Evolutionary conservation across 352 stramenopile genomes (phyloP), one percentile per base, ranked within the genome.

Genomic region (Pythium volutum): DNA sequence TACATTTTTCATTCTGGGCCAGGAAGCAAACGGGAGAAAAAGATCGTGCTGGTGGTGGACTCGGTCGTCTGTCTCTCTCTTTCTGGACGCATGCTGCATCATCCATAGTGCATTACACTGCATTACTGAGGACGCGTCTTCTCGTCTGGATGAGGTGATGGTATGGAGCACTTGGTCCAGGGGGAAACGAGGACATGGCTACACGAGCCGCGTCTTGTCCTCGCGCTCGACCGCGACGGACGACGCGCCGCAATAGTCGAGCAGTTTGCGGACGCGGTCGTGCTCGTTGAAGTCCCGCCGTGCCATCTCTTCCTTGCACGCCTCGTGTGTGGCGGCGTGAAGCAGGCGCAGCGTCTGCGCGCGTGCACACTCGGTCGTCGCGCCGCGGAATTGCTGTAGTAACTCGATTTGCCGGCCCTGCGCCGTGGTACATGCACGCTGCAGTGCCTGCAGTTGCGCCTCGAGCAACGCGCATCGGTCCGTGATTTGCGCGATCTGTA

Each of bases 211-310:
- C 46, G 48, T 60, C 62, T 81, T 76, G 55, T 81, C 68, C 23
- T 72, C 58, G 10, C 64, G 62, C 38, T 80, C 66, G n/a, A 88
- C 80, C 16, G 74, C 64, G 43, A 87, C 80, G 2, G 74, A 87
- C 11, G 80, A 89, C 56, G 79, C 74, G 25, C 80, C 80, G 50
- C 80, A 89, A 53, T 89, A 88, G 41, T 77, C 60, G 27, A 78
- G 69, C 49, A 87, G 46, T 55, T 81, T 84, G 23, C 58, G 48
- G 38, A 81, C 22, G 11, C 76, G 72, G 31, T 88, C 67, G 12
- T 66, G 54, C 14, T 64, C 55, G 26, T 49, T 55, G 15, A 20
- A 10, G 33, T 70, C 56, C 1, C 79, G 74, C 11, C 39, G 47
- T 20, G 43, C 22, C 27, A 75, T 64, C 65, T 81, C 72, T 10